Evolutionary conservation across 495 filamentous ascomycete species (phyloP), one percentile per base, ranked within the genome.

Genomic region (Aspergillus mulundensis): DNA sequence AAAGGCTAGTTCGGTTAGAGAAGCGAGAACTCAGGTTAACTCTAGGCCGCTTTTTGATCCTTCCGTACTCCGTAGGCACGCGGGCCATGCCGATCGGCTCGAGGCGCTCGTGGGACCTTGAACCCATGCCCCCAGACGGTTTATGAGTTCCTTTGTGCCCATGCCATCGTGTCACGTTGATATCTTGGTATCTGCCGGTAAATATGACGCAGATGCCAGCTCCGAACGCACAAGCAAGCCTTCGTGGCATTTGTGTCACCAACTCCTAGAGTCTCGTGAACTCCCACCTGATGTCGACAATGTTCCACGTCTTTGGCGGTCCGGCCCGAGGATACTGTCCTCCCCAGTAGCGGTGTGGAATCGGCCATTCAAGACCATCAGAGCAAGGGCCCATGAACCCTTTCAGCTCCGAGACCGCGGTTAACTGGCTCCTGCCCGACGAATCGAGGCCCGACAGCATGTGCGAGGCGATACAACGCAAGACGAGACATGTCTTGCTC

Each of bases 41-140:
- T 19, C 30, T 50, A 30, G 30, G 30, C 45, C 46, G 53, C 45
- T 46, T 56, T 56, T 50, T 50, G 53, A 56, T 56, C 53, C 53
- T 49, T 56, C 44, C 53, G 52, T 48, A 28, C 25, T 28, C 25
- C 25, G 25, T 28, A 28, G 25, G 25, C 25, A 43, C 45, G 45
- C 53, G 53, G 53, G 53, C 34, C 10, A 50, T 41, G 54, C 54
- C 36, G 54, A 50, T 57, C 54, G 38, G 39, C 40, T 57, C 24
- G 39, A 41, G 54, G 46, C 25, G 46, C 49, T 56, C 40, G 28
- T 54, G 21, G 23, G 16, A 8, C 30, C 15, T 23, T n/a, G 3
- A 39, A 16, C 15, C 12, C n/a, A 18, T 3, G 21, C 23, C 32
- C 15, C 43, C 12, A 23, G 4, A 46, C 21, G 24, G 15, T 28